A percentile compares a stretch with the other conserved stretches of the same genome.
Conservation (phyloP, 768 basidiomycete genomes). For the Albatrellus ellisii region DNA sequence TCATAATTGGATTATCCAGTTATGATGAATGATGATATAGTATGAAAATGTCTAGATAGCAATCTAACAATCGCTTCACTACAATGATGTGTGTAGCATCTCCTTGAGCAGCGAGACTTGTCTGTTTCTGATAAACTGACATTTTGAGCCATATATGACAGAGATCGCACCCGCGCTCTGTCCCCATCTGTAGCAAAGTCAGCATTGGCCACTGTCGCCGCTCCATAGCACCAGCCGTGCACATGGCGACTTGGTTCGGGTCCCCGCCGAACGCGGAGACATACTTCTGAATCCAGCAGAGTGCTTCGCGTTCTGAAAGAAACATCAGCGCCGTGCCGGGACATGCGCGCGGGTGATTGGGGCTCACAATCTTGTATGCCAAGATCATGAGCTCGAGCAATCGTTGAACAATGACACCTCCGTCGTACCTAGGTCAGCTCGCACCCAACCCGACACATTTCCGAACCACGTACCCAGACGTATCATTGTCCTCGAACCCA, state of each 20-base stretch:
- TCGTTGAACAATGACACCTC: slow-evolving; percentile 9
- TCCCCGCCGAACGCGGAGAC: background rate
- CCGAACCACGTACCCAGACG: background rate
- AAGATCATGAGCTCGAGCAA: slow-evolving; percentile 13
- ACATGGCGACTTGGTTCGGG: background rate
- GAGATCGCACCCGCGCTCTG: slow-evolving; percentile 15
- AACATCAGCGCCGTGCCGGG: too few relatives aligned
- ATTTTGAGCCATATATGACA: slow-evolving; percentile 13
- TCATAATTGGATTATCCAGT: too few relatives aligned
- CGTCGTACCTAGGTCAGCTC: slow-evolving; percentile 2
- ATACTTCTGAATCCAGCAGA: slow-evolving; percentile 3
- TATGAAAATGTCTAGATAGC: too few relatives aligned
- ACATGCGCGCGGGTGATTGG: too few relatives aligned
- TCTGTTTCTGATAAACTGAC: slow-evolving; percentile 12
- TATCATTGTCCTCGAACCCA: background rate
- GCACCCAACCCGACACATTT: background rate
- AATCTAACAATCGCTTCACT: too few relatives aligned
- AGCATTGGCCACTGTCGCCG: background rate
- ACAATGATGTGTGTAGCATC: slow-evolving; percentile 11
- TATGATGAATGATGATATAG: too few relatives aligned
- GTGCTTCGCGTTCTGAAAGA: background rate
- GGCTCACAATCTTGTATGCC: too few relatives aligned
- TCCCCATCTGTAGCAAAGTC: slow-evolving; percentile 11
- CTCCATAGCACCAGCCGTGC: background rate
- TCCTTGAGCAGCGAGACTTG: slow-evolving; percentile 14